Conservation (phyloP, 2,329 filamentous ascomycete genomes). For the Botrytis porri region DNA sequence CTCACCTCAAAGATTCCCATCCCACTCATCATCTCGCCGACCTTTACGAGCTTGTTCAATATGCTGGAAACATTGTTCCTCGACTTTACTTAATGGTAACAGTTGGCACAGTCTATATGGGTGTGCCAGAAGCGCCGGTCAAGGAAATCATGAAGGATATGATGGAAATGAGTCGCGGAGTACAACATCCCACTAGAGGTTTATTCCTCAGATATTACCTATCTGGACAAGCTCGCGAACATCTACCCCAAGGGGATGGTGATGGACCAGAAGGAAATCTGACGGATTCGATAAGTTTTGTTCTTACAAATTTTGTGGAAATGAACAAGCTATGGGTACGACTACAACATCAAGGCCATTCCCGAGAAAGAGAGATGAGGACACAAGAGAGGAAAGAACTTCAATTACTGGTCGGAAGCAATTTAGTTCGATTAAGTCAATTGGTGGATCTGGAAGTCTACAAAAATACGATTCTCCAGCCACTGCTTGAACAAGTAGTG, state of each 20-base stretch:
- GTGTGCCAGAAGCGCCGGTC: constrained; percentile 93
- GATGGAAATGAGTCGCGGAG: constrained; percentile 99
- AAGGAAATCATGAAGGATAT: constrained; percentile 99
- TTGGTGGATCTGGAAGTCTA: constrained; percentile 93
- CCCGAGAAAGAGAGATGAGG: constrained; percentile 86
- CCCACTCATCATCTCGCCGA: constrained; percentile 97
- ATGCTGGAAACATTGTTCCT: constrained; percentile 96
- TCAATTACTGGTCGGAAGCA: constrained; percentile 92
- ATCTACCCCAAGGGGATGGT: constrained; percentile 73
- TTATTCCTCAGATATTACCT: constrained; percentile 96
- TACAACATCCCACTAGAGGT: constrained; percentile 94
- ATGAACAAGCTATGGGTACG: constrained; percentile 99
- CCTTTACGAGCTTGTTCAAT: constrained; percentile 95
- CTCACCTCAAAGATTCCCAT: constrained; percentile 95
- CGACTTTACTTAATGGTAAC: constrained; percentile 98
- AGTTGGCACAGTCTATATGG: constrained; percentile 98
- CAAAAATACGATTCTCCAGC: constrained; percentile 83
- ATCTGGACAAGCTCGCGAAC: constrained; percentile 89
- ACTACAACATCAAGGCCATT: constrained; percentile 95
- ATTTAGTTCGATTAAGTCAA: constrained; percentile 91
- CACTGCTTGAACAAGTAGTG: constrained; percentile 92
- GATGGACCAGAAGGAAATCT: constrained; percentile 94
- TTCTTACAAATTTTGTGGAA: constrained; percentile 97
- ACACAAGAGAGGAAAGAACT: constrained; percentile 94
- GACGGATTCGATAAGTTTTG: constrained; percentile 96